These are phyloP conservation scores for Suillus ampliporus DNA, from an alignment of 768 basidiomycete genomes.

Conservation along the genomic window DNA sequence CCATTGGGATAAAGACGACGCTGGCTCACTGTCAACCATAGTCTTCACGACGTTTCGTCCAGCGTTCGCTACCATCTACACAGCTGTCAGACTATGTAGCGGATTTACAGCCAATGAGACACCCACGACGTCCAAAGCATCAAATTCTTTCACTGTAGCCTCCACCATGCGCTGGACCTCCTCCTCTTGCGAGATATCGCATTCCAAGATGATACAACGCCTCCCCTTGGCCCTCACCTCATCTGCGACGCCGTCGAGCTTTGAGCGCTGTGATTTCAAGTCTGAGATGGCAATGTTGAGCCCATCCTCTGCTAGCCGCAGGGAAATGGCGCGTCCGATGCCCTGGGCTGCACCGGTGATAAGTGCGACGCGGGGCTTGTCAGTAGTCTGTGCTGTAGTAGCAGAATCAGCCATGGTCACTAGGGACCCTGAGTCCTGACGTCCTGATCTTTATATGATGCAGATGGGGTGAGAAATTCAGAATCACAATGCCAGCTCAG, in stretches of 20 bases:
- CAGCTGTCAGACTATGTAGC: neutral
- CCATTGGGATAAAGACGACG: neutral
- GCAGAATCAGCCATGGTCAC: neutral
- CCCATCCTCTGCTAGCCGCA: constrained; percentile 39
- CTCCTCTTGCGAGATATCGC: constrained; percentile 35
- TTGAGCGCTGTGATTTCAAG: constrained; percentile 16
- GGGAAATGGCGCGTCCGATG: constrained; percentile 38
- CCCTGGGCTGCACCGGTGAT: constrained; percentile 43
- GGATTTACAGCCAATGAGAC: neutral
- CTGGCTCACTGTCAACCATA: constrained; percentile 6
- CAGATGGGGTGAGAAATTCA: too few species aligned
- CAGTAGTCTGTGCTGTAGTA: constrained; percentile 1
- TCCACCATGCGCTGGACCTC: constrained; percentile 36
- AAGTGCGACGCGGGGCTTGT: constrained; percentile 19
- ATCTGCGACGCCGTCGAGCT: constrained; percentile 27
- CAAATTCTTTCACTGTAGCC: constrained; percentile 29
- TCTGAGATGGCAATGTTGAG: constrained; percentile 41
- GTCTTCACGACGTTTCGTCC: constrained; percentile 3
- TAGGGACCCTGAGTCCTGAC: neutral
- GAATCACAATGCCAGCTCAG: too few species aligned
- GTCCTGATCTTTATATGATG: constrained; percentile 3
- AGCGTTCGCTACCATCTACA: constrained; percentile 13
- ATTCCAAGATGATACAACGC: constrained; percentile 22
- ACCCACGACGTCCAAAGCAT: constrained; percentile 38
- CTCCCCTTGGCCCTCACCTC: constrained; percentile 33